Evolutionary conservation across 306 rosid species (phyloP).

Genomic region (Astragalus glycyphyllos): DNA sequence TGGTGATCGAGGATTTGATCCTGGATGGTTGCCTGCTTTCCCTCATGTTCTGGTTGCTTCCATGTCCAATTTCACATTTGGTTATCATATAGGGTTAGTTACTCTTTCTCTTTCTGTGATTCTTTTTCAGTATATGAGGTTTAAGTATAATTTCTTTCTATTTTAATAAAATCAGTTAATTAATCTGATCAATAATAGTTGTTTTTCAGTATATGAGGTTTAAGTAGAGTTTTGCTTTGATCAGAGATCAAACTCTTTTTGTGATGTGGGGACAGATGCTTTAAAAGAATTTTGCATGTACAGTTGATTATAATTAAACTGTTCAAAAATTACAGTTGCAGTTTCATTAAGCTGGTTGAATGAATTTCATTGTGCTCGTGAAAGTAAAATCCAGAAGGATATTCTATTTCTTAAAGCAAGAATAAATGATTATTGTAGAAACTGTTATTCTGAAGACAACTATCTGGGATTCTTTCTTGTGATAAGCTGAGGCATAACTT

Average conservation of each 20-base stretch:
- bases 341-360: conserved; percentile 8
- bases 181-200: conserved; percentile 13
- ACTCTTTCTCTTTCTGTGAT: conserved; percentile 3
- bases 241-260: too few relatives aligned
- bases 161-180: background rate
- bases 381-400: conserved; percentile 9
- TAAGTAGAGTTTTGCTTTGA: too few relatives aligned
- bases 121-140: background rate
- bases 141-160: background rate
- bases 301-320: background rate
- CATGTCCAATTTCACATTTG: conserved; percentile 82
- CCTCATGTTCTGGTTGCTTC: conserved; percentile 81
- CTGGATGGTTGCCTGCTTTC: conserved; percentile 80
- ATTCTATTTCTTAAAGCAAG: conserved; percentile 23
- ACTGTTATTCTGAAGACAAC: background rate
- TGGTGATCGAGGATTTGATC: conserved; percentile 46
- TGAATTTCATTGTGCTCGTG: conserved; percentile 12
- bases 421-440: background rate
- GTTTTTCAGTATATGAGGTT: too few relatives aligned
- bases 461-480: background rate
- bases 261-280: too few relatives aligned
- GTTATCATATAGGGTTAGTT: conserved; percentile 88
- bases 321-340: background rate
- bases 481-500: conserved; percentile 2
- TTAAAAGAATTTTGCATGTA: background rate